phyloP scores from a whole-genome alignment of 768 basidiomycete genomes.

The Kwoniella sp. region DNA sequence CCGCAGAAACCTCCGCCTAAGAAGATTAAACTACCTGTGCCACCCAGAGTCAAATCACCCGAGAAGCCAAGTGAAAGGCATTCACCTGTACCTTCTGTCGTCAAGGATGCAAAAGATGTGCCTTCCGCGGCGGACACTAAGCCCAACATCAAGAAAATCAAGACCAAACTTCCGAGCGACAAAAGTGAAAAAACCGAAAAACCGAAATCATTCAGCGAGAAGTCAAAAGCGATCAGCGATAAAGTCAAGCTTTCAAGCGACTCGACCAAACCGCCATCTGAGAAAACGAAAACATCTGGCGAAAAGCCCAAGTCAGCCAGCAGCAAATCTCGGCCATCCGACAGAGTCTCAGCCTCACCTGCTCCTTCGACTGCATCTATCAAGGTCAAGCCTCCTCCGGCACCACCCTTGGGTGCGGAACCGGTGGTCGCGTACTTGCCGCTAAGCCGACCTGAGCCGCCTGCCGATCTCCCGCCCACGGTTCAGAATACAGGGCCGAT shows the following conservation, averaged over 20 bases:
- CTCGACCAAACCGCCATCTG: not conserved
- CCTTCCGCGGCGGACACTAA: not conserved
- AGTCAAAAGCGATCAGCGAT: not conserved
- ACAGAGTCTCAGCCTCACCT: slow-evolving; percentile 6
- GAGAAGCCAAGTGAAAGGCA: slow-evolving; percentile 59
- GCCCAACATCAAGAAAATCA: slow-evolving; percentile 17
- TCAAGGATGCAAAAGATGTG: not conserved
- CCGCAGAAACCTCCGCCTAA: slow-evolving; percentile 55
- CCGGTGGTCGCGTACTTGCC: not conserved
- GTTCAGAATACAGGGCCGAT: slow-evolving; percentile 29
- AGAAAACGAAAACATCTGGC: not conserved
- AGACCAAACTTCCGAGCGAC: slow-evolving; percentile 8
- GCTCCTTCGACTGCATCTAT: not conserved
- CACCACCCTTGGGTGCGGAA: not conserved
- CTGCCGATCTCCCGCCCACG: slow-evolving; percentile 31
- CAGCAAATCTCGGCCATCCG: not conserved
- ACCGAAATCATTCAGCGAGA: not conserved
- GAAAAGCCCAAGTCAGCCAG: not conserved
- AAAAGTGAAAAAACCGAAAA: not conserved
- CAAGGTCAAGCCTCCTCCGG: not conserved
- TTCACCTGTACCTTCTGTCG: slow-evolving; percentile 55
- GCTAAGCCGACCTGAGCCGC: slow-evolving; percentile 14
- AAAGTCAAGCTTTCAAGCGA: not conserved
- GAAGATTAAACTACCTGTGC: slow-evolving; percentile 65
- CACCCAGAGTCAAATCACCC: slow-evolving; percentile 55